A percentile compares a stretch with the other conserved stretches of the same genome.
Conservation (phyloP, 2,329 filamentous ascomycete species). For the Leptographium procerum region DNA sequence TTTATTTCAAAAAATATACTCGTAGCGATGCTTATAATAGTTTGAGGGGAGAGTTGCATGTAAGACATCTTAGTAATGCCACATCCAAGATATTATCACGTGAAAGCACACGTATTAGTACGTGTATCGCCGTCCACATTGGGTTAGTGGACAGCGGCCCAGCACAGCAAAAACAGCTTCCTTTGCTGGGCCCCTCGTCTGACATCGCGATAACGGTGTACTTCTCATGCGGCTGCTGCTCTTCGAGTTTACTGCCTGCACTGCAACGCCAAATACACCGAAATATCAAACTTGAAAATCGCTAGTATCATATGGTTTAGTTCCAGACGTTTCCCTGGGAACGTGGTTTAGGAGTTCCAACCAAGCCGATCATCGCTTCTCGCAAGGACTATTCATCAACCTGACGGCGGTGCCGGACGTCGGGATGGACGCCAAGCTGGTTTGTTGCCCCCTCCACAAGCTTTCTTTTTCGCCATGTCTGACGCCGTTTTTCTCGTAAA, state of each 20-base stretch:
- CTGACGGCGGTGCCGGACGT: not conserved
- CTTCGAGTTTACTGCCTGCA: no score
- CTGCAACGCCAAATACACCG: not conserved
- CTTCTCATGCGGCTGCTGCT: not conserved
- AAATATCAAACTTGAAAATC: not conserved
- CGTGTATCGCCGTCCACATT: not conserved
- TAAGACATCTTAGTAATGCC: not conserved
- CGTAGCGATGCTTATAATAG: no score
- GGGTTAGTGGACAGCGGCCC: not conserved
- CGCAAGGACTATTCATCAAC: not conserved
- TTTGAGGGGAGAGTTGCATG: not conserved
- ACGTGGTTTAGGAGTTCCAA: not conserved
- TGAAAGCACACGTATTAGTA: not conserved
- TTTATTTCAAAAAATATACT: no score
- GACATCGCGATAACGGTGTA: not conserved
- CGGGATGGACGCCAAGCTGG: constrained; percentile 2
- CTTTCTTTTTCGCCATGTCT: not conserved
- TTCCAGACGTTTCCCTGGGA: not conserved
- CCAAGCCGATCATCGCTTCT: not conserved
- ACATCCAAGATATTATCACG: not conserved
- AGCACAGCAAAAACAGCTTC: not conserved
- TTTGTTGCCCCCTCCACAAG: not conserved
- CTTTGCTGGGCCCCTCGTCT: not conserved
- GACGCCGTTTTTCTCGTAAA: not conserved
- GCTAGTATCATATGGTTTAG: not conserved